Base-by-base conservation (phyloP, 345 rosid genomes). In the Raphanus sativus region DNA sequence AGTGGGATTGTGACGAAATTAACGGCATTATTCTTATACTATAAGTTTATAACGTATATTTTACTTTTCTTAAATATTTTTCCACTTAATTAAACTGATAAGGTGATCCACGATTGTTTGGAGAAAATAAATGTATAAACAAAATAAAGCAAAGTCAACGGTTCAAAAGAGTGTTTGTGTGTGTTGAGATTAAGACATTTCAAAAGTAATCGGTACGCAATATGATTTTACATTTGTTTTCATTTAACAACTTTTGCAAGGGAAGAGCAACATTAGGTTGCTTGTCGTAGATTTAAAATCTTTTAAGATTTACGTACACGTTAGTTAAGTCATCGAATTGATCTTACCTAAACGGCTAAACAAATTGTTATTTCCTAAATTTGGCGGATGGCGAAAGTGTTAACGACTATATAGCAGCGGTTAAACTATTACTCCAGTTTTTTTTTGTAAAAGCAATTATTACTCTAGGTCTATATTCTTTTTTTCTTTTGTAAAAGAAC, bases 1-100 rank as follows among this genome's bases (percentile, higher is more conserved):
- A 80, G 83, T 75, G 83, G 83, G 48, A 42, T 24, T 64, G 55
- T 79, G 82, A 74, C 78, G 75, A 62, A 54, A 74, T 63, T 79
- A 54, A 80, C 74, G 66, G 62, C 70, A 64, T 55, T 69, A 80
- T 32, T 73, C 55, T 30, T 36, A 54, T 56, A 21, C 10, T 36
- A 62, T 62, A 29, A 55, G 63, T 5, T 55, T 21, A 29, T 40
- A 52, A 71, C 71, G 73, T 62, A 59, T 72, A 59, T 45, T 8
- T 70, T 54, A 54, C 36, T 12, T 50, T 69, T 28, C 2, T 56
- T 52, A 52, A 65, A 62, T 52, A 59, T 69, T 13, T 71, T 58
- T 63, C 52, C 15, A 58, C 62, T 45, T 78, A 45, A 3, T 13
- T 45, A 50, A 33, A 55, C 58, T 59, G 21, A 71, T 63, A 65